Conservation (phyloP, 257 asterid species). For the Solanum microdontum region DNA sequence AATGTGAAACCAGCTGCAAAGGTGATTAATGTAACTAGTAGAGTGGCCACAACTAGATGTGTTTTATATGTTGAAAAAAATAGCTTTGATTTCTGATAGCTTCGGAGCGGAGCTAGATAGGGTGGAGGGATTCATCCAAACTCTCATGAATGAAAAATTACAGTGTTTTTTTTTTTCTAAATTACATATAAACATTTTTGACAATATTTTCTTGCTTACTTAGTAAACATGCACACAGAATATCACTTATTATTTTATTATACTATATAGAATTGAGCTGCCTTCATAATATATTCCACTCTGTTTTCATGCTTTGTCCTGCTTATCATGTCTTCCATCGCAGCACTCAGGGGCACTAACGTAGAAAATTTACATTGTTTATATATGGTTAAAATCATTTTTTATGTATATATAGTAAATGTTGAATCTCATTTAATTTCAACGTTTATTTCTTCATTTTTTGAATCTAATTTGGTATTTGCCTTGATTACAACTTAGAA, state of each 20-base stretch:
- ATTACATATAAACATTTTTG: too few relatives aligned
- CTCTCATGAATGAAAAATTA: neutral
- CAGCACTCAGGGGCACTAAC: neutral
- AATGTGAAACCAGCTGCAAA: neutral
- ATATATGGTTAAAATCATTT: neutral
- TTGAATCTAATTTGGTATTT: too few relatives aligned
- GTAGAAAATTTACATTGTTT: too few relatives aligned
- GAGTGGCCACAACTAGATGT: neutral
- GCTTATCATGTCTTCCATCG: neutral
- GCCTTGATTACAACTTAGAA: neutral
- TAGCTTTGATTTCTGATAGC: neutral
- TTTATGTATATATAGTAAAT: too few relatives aligned
- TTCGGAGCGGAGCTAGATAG: neutral
- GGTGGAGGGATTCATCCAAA: accelerated
- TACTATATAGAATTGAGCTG: too few relatives aligned
- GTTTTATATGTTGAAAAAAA: neutral
- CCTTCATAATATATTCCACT: too few relatives aligned
- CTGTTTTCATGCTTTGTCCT: too few relatives aligned
- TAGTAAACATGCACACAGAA: too few relatives aligned
- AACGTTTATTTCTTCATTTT: too few relatives aligned
- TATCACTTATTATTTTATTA: too few relatives aligned
- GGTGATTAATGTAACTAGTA: neutral
- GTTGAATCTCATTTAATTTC: accelerated
- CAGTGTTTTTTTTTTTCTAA: too few relatives aligned
- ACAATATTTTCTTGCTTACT: too few relatives aligned